Percentiles rank a stretch among this genome's conserved stretches.
phyloP scores from a whole-genome alignment of 495 filamentous ascomycete species.

The Mycothermus thermophilus region DNA sequence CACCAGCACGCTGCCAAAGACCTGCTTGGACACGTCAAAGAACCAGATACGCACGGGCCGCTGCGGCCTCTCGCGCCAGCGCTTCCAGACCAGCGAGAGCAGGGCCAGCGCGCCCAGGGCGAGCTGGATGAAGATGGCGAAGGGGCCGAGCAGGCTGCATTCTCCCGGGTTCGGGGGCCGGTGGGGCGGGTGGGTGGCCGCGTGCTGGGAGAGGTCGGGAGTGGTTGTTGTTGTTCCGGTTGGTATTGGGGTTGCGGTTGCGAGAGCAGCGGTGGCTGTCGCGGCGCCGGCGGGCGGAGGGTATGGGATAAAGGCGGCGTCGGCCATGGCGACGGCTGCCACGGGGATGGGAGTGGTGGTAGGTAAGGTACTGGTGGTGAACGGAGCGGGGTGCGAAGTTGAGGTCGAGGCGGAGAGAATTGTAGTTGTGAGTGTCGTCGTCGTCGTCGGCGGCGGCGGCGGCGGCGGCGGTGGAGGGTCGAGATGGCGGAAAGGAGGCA shows the following conservation, averaged over 20 bases:
- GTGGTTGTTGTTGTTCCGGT: not conserved
- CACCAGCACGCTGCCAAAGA: conserved; percentile 82
- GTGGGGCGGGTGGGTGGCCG: conserved; percentile 9
- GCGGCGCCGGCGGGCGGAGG: not conserved
- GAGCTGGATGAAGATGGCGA: conserved; percentile 77
- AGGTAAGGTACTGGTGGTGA: too few relatives aligned
- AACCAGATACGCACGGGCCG: conserved; percentile 89
- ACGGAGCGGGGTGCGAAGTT: too few relatives aligned
- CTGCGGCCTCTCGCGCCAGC: conserved; percentile 82
- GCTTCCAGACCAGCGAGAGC: conserved; percentile 77
- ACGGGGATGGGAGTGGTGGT: not conserved
- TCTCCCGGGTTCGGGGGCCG: conserved; percentile 40
- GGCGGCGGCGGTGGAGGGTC: too few relatives aligned
- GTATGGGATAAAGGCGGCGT: conserved; percentile 2
- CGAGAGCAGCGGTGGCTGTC: not conserved
- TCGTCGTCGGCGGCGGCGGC: too few relatives aligned
- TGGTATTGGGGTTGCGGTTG: conserved; percentile 5
- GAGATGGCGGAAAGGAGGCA: not conserved
- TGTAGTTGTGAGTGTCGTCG: too few relatives aligned
- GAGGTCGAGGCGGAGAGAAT: too few relatives aligned
- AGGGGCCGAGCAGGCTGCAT: conserved; percentile 70
- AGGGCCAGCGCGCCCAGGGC: conserved; percentile 77
- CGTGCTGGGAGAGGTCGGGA: not conserved
- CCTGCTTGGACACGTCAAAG: conserved; percentile 94
- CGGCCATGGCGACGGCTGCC: conserved; percentile 1